Evolutionary conservation across 768 basidiomycete species (phyloP), one percentile per base, ranked within the genome.

Genomic region (Pisolithus orientalis): DNA sequence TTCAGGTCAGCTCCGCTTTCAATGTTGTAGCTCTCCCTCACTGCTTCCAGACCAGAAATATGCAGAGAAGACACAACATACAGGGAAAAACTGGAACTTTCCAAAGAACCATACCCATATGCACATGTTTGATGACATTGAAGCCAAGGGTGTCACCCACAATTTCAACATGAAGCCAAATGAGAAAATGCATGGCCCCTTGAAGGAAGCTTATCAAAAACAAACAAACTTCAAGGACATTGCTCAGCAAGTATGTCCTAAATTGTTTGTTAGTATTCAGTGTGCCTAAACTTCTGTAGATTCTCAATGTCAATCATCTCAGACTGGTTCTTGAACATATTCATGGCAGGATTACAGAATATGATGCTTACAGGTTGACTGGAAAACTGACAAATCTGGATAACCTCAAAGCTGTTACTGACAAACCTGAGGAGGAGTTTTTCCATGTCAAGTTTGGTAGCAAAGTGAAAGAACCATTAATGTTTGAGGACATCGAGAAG

Each of bases 121-220:
- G 21, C 21, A 21, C 21, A 21, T 21, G 21, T 21, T 21, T 21
- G 21, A 21, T 21, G 21, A 21, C 21, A 21, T 21, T 2, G 2
- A 21, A 21, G 21, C 21, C 21, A 21, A 21, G 21, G 21, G 21
- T 13, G 65, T 56, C 0, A 60, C 68, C 0, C 42, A 49, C 0
- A 67, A 68, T 42, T 70, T 64, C 44, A 67, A 62, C 24, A 69
- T 68, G 4, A 65, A 66, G 52, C 57, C 58, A 4, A 66, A 64
- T 53, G 70, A 74, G 50, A 51, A 62, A 6, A 48, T 58, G 13
- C 67, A 74, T 54, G 50, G 61, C 0, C 53, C 60, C 21, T 21
- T 21, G 21, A 21, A 21, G 21, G 21, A 21, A 21, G 21, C 21
- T 21, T 21, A 21, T 21, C 21, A 21, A 21, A 21, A 21, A 21